Base-by-base conservation (phyloP, 75 land plant species). In the Cryptomeria japonica region DNA sequence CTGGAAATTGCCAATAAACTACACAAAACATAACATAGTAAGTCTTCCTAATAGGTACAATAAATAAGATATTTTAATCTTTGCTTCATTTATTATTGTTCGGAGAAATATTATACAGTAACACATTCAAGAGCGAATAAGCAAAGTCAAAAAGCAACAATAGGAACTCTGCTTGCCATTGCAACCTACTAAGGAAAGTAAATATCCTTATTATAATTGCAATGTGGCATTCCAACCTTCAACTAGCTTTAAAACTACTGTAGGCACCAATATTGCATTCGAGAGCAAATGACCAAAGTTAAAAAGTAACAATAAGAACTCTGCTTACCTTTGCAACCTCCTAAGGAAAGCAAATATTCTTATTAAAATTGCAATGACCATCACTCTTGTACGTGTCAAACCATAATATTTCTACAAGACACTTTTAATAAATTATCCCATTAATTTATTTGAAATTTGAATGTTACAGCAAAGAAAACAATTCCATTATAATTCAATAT, bases 1-100 rank as follows among this genome's bases (percentile, higher is more conserved):
- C 90, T 97, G 99, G 70, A 94, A 93, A 88, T 95, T 97, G 14
- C 99, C 97, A 90, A 97, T 93, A 86, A 97, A 95, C 99, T 97
- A 94, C 91, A 93, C 72, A 56, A 87, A 70, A 41, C 75, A 25
- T 15, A 14, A 44, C 87, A 78, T 11, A 5, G 42, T 36, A 77
- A 86, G 84, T 82, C 51, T 0, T 46, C 31, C 46, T 82, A 82
- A 82, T 28, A 28, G 18, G n/a, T 25, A 9, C 64, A 58, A 58
- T 22, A 64, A 41, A 39, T 79, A 41, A 38, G 10, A 79, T 22
- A 9, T 79, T 39, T 28, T 64, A 28, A 9, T 25, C 70, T 41
- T 78, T 39, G 22, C 22, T 78, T 37, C 15, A 1, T 38, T 22
- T 22, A 25, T 39, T 5, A 39, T 19, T 6, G 41, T 78, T 78